Evolutionary conservation across 176 grass and related monocot species (phyloP).

Genomic region (Miscanthus lutarioriparius): DNA sequence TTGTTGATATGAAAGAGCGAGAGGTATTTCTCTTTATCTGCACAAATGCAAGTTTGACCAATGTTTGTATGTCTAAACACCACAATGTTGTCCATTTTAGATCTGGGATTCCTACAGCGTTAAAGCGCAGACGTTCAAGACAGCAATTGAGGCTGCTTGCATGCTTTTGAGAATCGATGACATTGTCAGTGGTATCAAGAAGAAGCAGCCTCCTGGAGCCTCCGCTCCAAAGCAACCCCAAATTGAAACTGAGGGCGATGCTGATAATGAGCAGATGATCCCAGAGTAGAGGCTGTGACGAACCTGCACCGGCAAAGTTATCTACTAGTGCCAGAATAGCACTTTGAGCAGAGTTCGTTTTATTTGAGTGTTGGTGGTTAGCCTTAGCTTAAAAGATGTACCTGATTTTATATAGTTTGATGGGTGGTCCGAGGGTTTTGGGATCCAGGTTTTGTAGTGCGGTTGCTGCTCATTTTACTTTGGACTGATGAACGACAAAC

Average conservation of each 20-base stretch:
- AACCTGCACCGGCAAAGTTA: not conserved
- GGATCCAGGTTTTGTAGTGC: not conserved
- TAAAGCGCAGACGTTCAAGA: slow-evolving; percentile 97
- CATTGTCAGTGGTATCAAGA: slow-evolving; percentile 97
- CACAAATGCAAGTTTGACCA: not conserved
- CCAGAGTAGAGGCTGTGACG: slow-evolving; percentile 59
- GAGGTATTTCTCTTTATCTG: slow-evolving; percentile 43
- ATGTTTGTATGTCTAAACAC: slow-evolving; percentile 8
- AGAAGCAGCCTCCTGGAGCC: slow-evolving; percentile 72
- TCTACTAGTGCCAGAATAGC: slow-evolving; percentile 26
- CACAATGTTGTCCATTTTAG: slow-evolving; percentile 35
- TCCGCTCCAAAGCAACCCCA: slow-evolving; percentile 68
- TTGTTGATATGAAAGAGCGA: slow-evolving; percentile 92
- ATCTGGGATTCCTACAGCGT: slow-evolving; percentile 98
- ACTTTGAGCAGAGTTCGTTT: slow-evolving; percentile 15
- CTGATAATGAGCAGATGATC: slow-evolving; percentile 92
- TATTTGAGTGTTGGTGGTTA: slow-evolving; percentile 6
- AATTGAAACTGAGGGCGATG: slow-evolving; percentile 85
- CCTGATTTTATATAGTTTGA: slow-evolving; percentile 14
- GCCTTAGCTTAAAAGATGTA: slow-evolving; percentile 17
- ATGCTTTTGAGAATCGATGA: slow-evolving; percentile 98
- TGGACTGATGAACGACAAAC: not conserved
- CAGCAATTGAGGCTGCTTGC: slow-evolving; percentile 87
- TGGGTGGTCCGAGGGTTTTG: not conserved
- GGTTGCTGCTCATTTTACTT: slow-evolving; percentile 26